These are phyloP conservation scores for Coniferiporia weirii DNA, from an alignment of 1,284 basidiomycete genomes.

Conservation along the genomic window DNA sequence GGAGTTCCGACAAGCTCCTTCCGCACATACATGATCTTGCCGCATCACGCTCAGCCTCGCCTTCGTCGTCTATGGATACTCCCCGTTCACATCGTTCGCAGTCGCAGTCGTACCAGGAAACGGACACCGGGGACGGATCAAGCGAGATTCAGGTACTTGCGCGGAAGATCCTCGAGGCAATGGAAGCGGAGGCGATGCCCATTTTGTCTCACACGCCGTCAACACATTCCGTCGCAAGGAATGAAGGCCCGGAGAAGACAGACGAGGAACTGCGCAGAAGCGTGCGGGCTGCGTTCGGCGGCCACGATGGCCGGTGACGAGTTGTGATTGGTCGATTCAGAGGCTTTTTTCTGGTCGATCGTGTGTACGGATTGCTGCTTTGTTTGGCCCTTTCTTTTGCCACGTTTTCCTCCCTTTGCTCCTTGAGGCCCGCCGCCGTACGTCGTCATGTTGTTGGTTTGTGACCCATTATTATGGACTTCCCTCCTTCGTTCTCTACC, in stretches of 20 bases:
- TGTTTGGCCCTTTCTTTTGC: background rate
- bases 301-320: slow-evolving; percentile 16
- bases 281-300: slow-evolving; percentile 67
- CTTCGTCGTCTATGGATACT: slow-evolving; percentile 64
- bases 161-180: slow-evolving; percentile 79
- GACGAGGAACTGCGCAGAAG: slow-evolving; percentile 74
- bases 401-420: slow-evolving; percentile 1
- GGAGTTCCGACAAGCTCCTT: slow-evolving; percentile 73
- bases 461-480: slow-evolving; percentile 14
- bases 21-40: slow-evolving; percentile 83
- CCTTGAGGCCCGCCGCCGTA: slow-evolving; percentile 10
- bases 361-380: background rate
- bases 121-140: slow-evolving; percentile 76
- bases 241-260: slow-evolving; percentile 49
- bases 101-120: slow-evolving; percentile 70
- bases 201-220: slow-evolving; percentile 36
- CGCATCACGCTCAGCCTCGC: slow-evolving; percentile 65
- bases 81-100: slow-evolving; percentile 61
- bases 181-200: slow-evolving; percentile 61
- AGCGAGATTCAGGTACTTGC: slow-evolving; percentile 85
- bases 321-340: background rate
- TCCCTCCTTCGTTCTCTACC: background rate
- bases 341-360: background rate
- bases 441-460: slow-evolving; percentile 9
- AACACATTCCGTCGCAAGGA: slow-evolving; percentile 49